Evolutionary conservation across 371 early-diverging fungal genomes (phyloP), one percentile per base, ranked within the genome.

Genomic region (Parasitella parasitica): DNA sequence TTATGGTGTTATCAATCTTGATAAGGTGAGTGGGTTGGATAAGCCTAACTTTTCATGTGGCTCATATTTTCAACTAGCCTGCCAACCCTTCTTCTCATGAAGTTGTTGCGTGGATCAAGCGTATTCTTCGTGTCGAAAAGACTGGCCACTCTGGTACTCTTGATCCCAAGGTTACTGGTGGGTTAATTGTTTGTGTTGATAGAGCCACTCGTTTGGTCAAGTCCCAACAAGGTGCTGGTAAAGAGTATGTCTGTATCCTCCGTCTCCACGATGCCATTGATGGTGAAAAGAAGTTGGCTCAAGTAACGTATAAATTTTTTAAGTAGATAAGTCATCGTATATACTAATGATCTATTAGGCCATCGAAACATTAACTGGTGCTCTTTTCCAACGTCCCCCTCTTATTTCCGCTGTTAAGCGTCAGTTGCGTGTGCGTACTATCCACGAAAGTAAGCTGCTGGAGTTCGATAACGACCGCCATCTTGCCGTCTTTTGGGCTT

Each of bases 41-140:
- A 54, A 30, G 18, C 13, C 24, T 15, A 38, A 30, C 16, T 22
- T n/a, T 32, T n/a, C 0, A 41, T 13, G 28, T 20, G 51, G 46
- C n/a, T 43, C 51, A 37, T 41, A 9, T 27, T 53, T 65, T 73
- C 28, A 32, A 32, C 12, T 99, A 99, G 89, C 99, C 99, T 54
- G 90, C 98, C 52, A 99, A 99, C 86, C 99, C 99, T 54, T 97
- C 98, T 38, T 99, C 99, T 38, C 99, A 99, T 87, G 99, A 99
- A 86, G 99, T 99, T 46, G 99, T 99, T 46, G 99, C 99, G 54
- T 99, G 99, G 99, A 95, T 99, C 63, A 94, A 97, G 59, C 93
- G 97, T 65, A 99, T 99, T 63, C 89, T 99, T 55, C 89, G 95
- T 58, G 97, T 95, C 43, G 99, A 99, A 70, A 99, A 99, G 84